A percentile compares a stretch with the other conserved stretches of the same genome.
Evolutionary conservation across 208 protist species (phyloP).

Genomic region (Herpetomonas samuelpessoai): DNA sequence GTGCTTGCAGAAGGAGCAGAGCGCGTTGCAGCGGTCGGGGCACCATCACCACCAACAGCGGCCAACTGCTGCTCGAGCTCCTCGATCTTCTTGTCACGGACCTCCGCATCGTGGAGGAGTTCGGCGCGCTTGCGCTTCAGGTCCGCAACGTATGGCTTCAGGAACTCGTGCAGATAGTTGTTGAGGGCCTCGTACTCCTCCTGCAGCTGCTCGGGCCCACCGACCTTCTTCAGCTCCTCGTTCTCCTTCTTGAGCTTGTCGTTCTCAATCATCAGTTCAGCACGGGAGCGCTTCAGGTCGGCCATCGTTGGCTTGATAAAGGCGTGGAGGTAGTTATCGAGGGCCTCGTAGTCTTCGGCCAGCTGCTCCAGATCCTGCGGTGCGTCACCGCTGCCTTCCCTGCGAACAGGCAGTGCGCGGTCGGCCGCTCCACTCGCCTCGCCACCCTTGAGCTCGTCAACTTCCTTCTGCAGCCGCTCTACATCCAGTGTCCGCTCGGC

Average conservation of each 20-base stretch:
- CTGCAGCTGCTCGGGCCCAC: neutral
- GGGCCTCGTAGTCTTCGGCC: neutral
- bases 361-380: neutral
- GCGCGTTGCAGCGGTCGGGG: neutral
- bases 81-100: slow-evolving; percentile 4
- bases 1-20: neutral
- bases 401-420: neutral
- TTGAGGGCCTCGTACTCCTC: slow-evolving; percentile 26
- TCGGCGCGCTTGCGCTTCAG: slow-evolving; percentile 11
- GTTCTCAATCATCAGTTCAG: neutral
- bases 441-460: no score
- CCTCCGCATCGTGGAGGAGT: neutral
- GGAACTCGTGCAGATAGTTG: slow-evolving; percentile 23
- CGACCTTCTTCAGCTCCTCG: neutral
- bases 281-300: no score
- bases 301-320: no score
- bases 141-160: slow-evolving; percentile 24
- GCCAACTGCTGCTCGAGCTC: slow-evolving; percentile 1
- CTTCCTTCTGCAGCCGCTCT: slow-evolving; percentile 6
- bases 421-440: no score
- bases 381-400: neutral
- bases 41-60: neutral
- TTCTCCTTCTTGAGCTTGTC: slow-evolving; percentile 12
- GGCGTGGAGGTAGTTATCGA: neutral
- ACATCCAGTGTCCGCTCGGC: no score